Evolutionary conservation across 768 basidiomycete genomes (phyloP), one percentile per base, ranked within the genome.

Genomic region (Auriculariales sp.): DNA sequence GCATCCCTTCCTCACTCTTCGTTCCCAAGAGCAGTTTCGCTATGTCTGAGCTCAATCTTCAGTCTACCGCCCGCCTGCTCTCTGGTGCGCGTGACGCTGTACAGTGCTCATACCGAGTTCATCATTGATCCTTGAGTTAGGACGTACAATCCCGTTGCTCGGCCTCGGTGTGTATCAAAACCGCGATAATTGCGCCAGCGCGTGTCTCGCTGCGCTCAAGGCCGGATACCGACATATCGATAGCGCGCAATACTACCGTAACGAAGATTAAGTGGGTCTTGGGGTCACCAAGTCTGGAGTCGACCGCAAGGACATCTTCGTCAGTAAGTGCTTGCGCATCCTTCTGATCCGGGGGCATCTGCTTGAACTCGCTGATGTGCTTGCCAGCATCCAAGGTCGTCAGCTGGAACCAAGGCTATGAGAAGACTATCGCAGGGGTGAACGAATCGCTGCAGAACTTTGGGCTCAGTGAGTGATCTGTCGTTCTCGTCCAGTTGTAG

Each of bases 171-270:
- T 53, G 32, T 53, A 77, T 57, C 71, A 76, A 57, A 85, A 84
- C 63, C 71, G 75, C 55, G 67, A 73, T 47, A 25, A 47, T 11
- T 67, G 79, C 47, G 68, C 64, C 28, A 57, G 71, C 0, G 75
- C 80, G 17, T 76, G 77, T 34, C 55, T 80, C 9, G 74, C 77
- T 47, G 83, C 84, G 2, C 64, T 87, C 22, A 33, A 53, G 19
- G 48, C 36, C 3, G 48, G 52, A 22, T 53, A 53, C 33, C 46
- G 50, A 34, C 58, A 58, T 27, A 27, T 61, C 24, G 59, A 61
- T 46, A 58, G 58, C 14, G 59, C 59, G n/a, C 59, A 61, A 51
- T 4, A 24, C 25, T 49, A 56, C 48, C 25, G 55, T n/a, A 60
- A 58, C 49, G 57, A 57, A 24, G 53, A 53, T 4, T 50, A 53